phyloP scores from a whole-genome alignment of 1,284 basidiomycete species.

The Ustilago trichophora region DNA sequence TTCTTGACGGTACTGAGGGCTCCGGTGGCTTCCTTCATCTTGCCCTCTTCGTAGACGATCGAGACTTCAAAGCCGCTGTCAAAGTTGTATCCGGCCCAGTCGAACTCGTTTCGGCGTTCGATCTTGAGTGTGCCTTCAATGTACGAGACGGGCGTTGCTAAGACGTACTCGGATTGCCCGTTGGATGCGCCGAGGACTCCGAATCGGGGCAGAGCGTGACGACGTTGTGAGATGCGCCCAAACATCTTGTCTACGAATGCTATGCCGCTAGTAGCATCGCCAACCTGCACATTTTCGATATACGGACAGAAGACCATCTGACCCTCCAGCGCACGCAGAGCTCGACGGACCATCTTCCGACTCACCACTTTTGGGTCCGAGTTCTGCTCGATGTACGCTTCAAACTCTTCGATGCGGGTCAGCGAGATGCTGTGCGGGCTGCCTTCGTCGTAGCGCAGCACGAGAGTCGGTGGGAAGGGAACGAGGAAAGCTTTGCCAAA shows the following conservation, averaged over 20 bases:
- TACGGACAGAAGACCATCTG: conserved; percentile 76
- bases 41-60: conserved; percentile 71
- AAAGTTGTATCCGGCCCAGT: conserved; percentile 73
- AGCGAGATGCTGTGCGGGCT: conserved; percentile 69
- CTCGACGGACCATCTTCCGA: conserved; percentile 74
- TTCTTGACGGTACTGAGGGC: conserved; percentile 58
- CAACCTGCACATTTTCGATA: conserved; percentile 71
- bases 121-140: conserved; percentile 72
- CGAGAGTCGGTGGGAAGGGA: conserved; percentile 76
- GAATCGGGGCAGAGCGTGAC: conserved; percentile 11
- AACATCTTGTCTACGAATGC: conserved; percentile 22
- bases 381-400: conserved; percentile 76
- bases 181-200: conserved; percentile 25
- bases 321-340: conserved; percentile 77
- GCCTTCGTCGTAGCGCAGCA: conserved; percentile 76
- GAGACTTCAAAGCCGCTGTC: conserved; percentile 74
- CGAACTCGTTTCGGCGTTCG: conserved; percentile 72
- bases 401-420: conserved; percentile 71
- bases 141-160: conserved; percentile 69
- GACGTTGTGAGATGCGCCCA: conserved; percentile 21
- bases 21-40: conserved; percentile 53
- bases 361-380: conserved; percentile 70
- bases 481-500: conserved; percentile 76
- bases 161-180: conserved; percentile 70
- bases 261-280: conserved; percentile 36